Base-by-base conservation (phyloP, 1,284 basidiomycete genomes). In the Golubevia pallescens region DNA sequence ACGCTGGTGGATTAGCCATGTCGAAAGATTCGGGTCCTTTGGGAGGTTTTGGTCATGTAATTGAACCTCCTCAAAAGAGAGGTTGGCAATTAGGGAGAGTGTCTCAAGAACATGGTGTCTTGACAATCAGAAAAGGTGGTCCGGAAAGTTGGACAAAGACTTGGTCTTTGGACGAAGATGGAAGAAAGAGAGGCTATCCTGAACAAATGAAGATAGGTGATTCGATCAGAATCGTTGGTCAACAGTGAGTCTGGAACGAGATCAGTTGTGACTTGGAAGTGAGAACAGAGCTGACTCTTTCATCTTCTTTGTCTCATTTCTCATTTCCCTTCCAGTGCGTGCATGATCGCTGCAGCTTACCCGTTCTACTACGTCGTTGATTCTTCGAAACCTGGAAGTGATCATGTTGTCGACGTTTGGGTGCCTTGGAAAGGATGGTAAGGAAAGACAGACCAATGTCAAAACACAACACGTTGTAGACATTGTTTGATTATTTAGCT, bases 381-480 rank as follows among this genome's bases (percentile, higher is more conserved):
- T 74, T 89, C 89, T 19, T 16, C 4, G 21, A 28, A 60, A 16
- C 21, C 53, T 8, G 3, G 81, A 86, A 42, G 76, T 87, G 42
- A 54, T 3, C 86, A 88, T 62, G 91, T 95, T 8, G 90, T 91
- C 19, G 93, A 95, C 86, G 88, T 95, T 48, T 95, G 93, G 93
- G 90, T 93, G 38, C 90, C 93, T 6, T 94, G 93, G 92, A 95
- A 94, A 86, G 93, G 92, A 0, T 94, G 93, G 93, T 95, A 67
- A 86, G 56, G 13, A n/a, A n/a, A n/a, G n/a, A 19, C 20, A 19
- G 20, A 16, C 20, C 58, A 58, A n/a, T n/a, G n/a, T n/a, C n/a
- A n/a, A n/a, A n/a, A n/a, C n/a, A n/a, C n/a, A n/a, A n/a, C n/a
- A n/a, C n/a, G n/a, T n/a, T n/a, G n/a, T n/a, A n/a, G n/a, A n/a